These are phyloP conservation scores for Arabis hirsuta DNA, from an alignment of 345 rosid species.

Conservation along the genomic window DNA sequence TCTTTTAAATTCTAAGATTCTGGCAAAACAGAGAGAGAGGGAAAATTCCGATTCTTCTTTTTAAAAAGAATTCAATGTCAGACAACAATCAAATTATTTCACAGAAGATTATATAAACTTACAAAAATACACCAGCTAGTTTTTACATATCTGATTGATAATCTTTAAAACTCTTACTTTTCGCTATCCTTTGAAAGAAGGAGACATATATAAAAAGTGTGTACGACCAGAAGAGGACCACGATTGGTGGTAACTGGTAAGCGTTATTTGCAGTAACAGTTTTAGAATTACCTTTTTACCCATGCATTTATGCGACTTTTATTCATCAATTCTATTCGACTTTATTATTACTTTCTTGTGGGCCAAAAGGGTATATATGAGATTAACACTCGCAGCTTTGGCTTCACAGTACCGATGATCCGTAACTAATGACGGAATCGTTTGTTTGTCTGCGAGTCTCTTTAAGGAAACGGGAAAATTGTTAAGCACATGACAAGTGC, in stretches of 20 bases:
- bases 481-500: constrained; percentile 25
- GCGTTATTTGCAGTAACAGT: constrained; percentile 19
- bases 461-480: constrained; percentile 15
- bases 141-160: constrained; percentile 23
- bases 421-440: constrained; percentile 3
- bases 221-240: constrained; percentile 30
- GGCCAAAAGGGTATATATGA: constrained; percentile 13
- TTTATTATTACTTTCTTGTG: constrained; percentile 20
- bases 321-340: constrained; percentile 16
- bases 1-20: constrained; percentile 27
- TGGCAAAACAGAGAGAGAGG: constrained; percentile 26
- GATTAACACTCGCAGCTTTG: constrained; percentile 13
- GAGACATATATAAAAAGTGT: constrained; percentile 19
- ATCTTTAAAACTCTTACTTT: constrained; percentile 12
- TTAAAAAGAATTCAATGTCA: constrained; percentile 4
- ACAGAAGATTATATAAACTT: constrained; percentile 14
- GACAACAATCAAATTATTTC: constrained; percentile 27
- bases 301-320: constrained; percentile 24
- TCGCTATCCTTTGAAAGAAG: constrained; percentile 21
- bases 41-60: constrained; percentile 18
- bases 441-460: constrained; percentile 26
- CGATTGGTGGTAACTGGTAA: constrained; percentile 36
- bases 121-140: not conserved
- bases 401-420: not conserved
- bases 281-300: not conserved